These are phyloP conservation scores for Backusella tuberculispora DNA, from an alignment of 192 early-diverging fungal species.

Conservation along the genomic window DNA sequence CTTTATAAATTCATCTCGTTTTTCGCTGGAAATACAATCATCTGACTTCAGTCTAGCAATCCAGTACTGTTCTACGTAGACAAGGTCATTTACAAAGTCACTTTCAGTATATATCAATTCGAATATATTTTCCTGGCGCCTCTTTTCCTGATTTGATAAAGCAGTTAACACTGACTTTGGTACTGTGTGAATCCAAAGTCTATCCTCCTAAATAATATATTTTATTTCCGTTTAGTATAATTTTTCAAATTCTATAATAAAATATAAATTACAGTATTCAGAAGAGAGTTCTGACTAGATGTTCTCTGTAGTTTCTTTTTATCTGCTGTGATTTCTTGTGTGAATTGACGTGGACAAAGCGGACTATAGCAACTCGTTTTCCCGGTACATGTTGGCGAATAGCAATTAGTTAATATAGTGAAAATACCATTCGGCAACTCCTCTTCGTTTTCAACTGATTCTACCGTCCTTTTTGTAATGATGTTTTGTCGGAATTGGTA, in stretches of 20 bases:
- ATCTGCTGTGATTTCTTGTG: not conserved
- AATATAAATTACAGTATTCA: constrained; percentile 5
- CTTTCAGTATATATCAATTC: constrained; percentile 91
- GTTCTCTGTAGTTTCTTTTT: not conserved
- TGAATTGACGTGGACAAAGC: constrained; percentile 76
- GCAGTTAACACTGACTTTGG: constrained; percentile 71
- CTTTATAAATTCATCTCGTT: constrained; percentile 56
- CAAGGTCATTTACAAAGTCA: constrained; percentile 90
- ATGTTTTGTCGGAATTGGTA: constrained; percentile 73
- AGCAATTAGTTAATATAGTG: constrained; percentile 89
- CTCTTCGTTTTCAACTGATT: constrained; percentile 28
- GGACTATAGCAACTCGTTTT: constrained; percentile 89
- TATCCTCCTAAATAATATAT: constrained; percentile 49
- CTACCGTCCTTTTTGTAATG: constrained; percentile 13
- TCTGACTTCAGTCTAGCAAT: constrained; percentile 63
- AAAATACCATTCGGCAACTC: constrained; percentile 83
- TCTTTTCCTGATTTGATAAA: constrained; percentile 75
- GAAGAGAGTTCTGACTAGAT: not conserved
- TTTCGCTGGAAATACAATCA: constrained; percentile 66
- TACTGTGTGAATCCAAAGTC: constrained; percentile 85
- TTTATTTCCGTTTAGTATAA: not conserved
- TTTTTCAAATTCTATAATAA: not conserved
- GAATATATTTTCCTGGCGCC: constrained; percentile 92
- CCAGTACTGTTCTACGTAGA: constrained; percentile 71
- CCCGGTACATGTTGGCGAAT: constrained; percentile 87